Evolutionary conservation across 2,329 filamentous ascomycete species (phyloP).

Genomic region (Hypoxylon sp.): DNA sequence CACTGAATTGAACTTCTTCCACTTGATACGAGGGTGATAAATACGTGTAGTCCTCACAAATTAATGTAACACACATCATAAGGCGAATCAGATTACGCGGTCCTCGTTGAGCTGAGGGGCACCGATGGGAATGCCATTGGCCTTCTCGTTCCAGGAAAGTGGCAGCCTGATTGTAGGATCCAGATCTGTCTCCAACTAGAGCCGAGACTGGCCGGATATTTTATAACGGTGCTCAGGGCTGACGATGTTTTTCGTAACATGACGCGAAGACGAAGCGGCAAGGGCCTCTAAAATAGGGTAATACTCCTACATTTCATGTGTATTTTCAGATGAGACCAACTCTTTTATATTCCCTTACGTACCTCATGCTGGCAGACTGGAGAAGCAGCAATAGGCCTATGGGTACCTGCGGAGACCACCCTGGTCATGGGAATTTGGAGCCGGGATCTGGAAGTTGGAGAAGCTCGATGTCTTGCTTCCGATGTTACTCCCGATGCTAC

Average conservation of each 20-base stretch:
- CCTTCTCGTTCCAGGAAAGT: neutral
- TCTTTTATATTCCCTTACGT: too few relatives aligned
- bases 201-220: neutral
- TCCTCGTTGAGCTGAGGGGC: conserved; percentile 15
- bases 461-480: conserved; percentile 1
- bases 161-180: conserved; percentile 10
- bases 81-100: conserved; percentile 36
- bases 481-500: neutral
- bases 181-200: neutral
- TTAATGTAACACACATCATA: conserved; percentile 2
- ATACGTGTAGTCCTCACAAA: conserved; percentile 10
- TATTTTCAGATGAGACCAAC: neutral
- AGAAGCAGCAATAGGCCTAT: too few relatives aligned
- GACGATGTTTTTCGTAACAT: neutral
- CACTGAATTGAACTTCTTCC: neutral
- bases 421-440: neutral
- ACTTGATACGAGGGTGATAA: neutral
- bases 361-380: neutral
- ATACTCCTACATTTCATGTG: too few relatives aligned
- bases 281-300: neutral
- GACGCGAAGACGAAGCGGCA: neutral
- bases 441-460: neutral
- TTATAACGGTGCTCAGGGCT: neutral
- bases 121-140: conserved; percentile 1
- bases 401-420: neutral